These are phyloP conservation scores for Penicillium polonicum DNA, from an alignment of 2,329 filamentous ascomycete species.

Conservation along the genomic window DNA sequence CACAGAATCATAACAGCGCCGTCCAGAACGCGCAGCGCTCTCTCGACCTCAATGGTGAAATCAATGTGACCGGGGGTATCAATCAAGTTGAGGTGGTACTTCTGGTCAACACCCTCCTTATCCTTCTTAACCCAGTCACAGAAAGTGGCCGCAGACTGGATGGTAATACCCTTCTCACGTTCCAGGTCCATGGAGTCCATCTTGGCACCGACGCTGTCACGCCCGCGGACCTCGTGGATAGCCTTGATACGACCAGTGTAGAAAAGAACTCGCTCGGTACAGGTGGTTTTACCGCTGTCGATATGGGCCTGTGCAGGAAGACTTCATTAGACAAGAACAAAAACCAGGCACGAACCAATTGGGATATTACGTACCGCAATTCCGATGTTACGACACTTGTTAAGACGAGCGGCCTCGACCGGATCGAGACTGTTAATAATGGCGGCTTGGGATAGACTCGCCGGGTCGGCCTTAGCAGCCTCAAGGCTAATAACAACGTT, in stretches of 20 bases:
- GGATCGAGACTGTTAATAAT: slow-evolving; percentile 79
- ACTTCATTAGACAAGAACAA: slow-evolving; percentile 9
- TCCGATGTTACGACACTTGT: slow-evolving; percentile 90
- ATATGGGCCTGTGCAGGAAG: slow-evolving; percentile 72
- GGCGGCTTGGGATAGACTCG: slow-evolving; percentile 58
- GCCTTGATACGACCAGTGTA: slow-evolving; percentile 96
- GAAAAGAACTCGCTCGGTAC: slow-evolving; percentile 93
- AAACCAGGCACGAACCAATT: not conserved
- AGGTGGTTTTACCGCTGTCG: slow-evolving; percentile 96
- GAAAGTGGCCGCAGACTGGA: slow-evolving; percentile 96
- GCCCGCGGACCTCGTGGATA: slow-evolving; percentile 88
- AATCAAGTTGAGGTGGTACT: slow-evolving; percentile 97
- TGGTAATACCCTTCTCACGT: slow-evolving; percentile 97
- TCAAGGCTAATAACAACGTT: slow-evolving; percentile 48
- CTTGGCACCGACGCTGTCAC: slow-evolving; percentile 93
- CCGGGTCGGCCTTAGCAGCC: slow-evolving; percentile 58
- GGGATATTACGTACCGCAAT: slow-evolving; percentile 70
- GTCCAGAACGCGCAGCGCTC: slow-evolving; percentile 89
- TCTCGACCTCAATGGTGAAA: slow-evolving; percentile 98
- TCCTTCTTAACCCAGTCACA: slow-evolving; percentile 93
- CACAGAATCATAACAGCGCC: slow-evolving; percentile 98
- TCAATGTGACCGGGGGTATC: slow-evolving; percentile 98
- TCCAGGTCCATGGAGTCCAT: slow-evolving; percentile 99
- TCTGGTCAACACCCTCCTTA: slow-evolving; percentile 73
- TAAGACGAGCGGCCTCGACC: slow-evolving; percentile 73